Conservation (phyloP, 2,329 filamentous ascomycete species). For the Talaromyces sp. region DNA sequence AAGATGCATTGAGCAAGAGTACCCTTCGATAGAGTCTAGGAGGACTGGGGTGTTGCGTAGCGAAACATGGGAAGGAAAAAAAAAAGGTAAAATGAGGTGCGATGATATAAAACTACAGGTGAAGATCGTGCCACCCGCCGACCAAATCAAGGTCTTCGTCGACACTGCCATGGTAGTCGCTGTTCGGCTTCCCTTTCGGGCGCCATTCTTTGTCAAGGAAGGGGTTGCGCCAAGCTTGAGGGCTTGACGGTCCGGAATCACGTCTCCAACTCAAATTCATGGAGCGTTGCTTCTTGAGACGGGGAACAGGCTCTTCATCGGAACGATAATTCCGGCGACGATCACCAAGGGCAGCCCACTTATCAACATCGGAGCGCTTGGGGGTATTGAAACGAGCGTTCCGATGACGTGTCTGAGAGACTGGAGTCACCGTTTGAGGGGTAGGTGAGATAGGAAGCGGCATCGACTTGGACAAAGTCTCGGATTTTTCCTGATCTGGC, state of each 20-base stretch:
- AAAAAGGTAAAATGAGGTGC: constrained; percentile 16
- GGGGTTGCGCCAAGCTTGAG: constrained; percentile 37
- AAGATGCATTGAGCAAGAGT: constrained; percentile 11
- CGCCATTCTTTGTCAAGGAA: constrained; percentile 49
- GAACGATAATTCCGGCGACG: constrained; percentile 67
- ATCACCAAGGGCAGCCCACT: constrained; percentile 86
- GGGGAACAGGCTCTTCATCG: constrained; percentile 51
- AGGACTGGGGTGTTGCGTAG: constrained; percentile 14
- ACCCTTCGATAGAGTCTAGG: constrained; percentile 11
- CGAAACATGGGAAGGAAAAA: background rate
- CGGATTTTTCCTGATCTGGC: constrained; percentile 17
- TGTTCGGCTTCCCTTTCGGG: constrained; percentile 30
- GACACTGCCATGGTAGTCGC: constrained; percentile 50
- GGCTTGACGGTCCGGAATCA: constrained; percentile 36
- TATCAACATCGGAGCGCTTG: constrained; percentile 58
- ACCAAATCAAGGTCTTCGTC: constrained; percentile 87
- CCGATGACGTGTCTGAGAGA: constrained; percentile 26
- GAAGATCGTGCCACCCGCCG: constrained; percentile 78
- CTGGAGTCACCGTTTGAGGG: constrained; percentile 61
- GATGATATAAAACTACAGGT: constrained; percentile 50
- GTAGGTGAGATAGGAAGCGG: constrained; percentile 65
- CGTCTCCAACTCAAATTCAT: constrained; percentile 42
- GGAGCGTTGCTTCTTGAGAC: constrained; percentile 42
- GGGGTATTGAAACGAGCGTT: constrained; percentile 61
- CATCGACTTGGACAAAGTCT: constrained; percentile 39